These are phyloP conservation scores for Brachypodium distachyon DNA, from an alignment of 202 grass and related monocot species.

Conservation along the genomic window DNA sequence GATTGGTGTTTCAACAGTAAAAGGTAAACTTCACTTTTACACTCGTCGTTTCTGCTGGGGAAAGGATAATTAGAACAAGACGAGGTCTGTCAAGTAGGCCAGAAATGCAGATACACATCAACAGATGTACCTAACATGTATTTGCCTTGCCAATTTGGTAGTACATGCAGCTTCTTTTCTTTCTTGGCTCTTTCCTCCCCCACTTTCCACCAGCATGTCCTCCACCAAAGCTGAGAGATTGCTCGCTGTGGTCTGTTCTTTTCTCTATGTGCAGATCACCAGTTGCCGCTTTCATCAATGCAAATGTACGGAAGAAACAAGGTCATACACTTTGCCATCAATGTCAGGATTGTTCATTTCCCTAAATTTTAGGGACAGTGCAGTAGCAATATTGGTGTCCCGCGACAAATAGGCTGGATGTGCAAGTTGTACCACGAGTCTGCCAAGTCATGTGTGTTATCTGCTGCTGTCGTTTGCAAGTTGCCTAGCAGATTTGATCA, in stretches of 20 bases:
- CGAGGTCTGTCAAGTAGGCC: neutral
- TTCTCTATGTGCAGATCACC: constrained; percentile 1
- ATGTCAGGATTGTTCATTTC: neutral
- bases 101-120: neutral
- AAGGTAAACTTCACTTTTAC: neutral
- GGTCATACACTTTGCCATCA: neutral
- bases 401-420: neutral
- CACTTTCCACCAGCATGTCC: constrained; percentile 24
- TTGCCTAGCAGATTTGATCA: neutral
- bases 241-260: neutral
- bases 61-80: neutral
- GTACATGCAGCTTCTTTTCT: neutral
- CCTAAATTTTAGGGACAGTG: neutral
- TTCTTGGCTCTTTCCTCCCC: constrained; percentile 7
- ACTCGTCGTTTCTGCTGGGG: neutral
- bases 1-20: neutral
- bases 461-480: neutral
- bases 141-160: constrained; percentile 1
- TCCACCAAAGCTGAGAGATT: constrained; percentile 9
- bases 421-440: neutral
- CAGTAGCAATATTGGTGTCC: neutral
- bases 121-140: neutral
- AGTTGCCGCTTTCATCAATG: neutral
- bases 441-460: constrained; percentile 14
- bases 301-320: neutral